These are phyloP conservation scores for Plasmodium chabaudi DNA, from an alignment of 169 alveolate species.

Conservation along the genomic window DNA sequence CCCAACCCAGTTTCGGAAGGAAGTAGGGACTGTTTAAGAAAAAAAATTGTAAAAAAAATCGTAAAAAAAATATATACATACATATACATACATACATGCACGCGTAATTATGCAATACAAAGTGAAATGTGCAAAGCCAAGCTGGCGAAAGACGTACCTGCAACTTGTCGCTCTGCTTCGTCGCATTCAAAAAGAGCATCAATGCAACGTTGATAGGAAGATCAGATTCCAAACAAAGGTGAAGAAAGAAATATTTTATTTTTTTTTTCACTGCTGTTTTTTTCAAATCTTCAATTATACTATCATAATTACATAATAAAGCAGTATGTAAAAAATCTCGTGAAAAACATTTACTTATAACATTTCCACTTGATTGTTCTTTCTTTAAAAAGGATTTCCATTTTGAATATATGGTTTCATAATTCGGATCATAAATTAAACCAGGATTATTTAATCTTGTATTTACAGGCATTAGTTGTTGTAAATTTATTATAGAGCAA, in stretches of 20 bases:
- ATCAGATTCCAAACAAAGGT: slow-evolving; percentile 52
- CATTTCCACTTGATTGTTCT: slow-evolving; percentile 69
- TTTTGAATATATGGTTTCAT: slow-evolving; percentile 50
- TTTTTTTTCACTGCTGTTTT: slow-evolving; percentile 68
- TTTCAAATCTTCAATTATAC: slow-evolving; percentile 64
- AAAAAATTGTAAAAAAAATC: no score
- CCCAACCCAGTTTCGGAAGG: slow-evolving; percentile 94
- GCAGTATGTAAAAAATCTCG: slow-evolving; percentile 45
- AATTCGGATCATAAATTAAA: slow-evolving; percentile 53
- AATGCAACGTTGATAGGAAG: slow-evolving; percentile 36
- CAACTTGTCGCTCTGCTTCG: slow-evolving; percentile 49
- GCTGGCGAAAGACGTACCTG: slow-evolving; percentile 12
- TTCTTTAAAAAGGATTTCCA: slow-evolving; percentile 67
- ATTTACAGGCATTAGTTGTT: slow-evolving; percentile 30
- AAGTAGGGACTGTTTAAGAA: slow-evolving; percentile 79
- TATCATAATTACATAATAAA: slow-evolving; percentile 54
- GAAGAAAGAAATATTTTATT: slow-evolving; percentile 54
- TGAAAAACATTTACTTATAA: slow-evolving; percentile 63
- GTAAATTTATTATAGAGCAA: slow-evolving; percentile 59
- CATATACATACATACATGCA: no score
- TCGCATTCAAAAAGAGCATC: slow-evolving; percentile 60
- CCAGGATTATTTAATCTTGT: slow-evolving; percentile 31
- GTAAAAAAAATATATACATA: not conserved
- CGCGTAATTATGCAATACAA: not conserved
- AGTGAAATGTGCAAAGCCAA: no score